Conservation (phyloP, 495 filamentous ascomycete genomes). For the Penicillium goetzii region DNA sequence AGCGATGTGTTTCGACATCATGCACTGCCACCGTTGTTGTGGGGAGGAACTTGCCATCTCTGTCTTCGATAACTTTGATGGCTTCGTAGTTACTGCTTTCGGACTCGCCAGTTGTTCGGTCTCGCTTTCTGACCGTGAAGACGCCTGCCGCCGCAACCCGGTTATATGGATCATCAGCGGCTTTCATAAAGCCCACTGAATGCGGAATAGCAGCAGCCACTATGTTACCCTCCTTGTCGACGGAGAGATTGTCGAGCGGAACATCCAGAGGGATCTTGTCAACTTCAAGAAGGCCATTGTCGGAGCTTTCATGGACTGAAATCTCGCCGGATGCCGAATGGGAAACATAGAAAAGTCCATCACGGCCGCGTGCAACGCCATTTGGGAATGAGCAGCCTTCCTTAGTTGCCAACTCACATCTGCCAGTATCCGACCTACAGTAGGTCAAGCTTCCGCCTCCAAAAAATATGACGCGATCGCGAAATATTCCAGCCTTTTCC, state of each 20-base stretch:
- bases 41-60: background rate
- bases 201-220: conserved; percentile 37
- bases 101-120: background rate
- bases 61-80: conserved; percentile 5
- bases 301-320: conserved; percentile 29
- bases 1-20: background rate
- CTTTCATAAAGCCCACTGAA: conserved; percentile 18
- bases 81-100: background rate
- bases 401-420: conserved; percentile 33
- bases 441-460: conserved; percentile 24
- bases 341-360: conserved; percentile 41
- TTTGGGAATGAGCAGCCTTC: conserved; percentile 35
- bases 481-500: conserved; percentile 32
- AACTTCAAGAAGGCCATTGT: conserved; percentile 26
- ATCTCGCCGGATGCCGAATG: conserved; percentile 26
- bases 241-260: conserved; percentile 43
- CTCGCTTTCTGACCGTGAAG: background rate
- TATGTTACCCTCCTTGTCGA: conserved; percentile 43
- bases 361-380: conserved; percentile 33
- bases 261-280: conserved; percentile 32
- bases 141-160: conserved; percentile 19
- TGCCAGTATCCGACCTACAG: conserved; percentile 24
- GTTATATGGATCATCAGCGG: conserved; percentile 14
- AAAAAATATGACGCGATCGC: conserved; percentile 17
- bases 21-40: conserved; percentile 3